phyloP scores from a whole-genome alignment of 306 rosid genomes.

The Alnus glutinosa region DNA sequence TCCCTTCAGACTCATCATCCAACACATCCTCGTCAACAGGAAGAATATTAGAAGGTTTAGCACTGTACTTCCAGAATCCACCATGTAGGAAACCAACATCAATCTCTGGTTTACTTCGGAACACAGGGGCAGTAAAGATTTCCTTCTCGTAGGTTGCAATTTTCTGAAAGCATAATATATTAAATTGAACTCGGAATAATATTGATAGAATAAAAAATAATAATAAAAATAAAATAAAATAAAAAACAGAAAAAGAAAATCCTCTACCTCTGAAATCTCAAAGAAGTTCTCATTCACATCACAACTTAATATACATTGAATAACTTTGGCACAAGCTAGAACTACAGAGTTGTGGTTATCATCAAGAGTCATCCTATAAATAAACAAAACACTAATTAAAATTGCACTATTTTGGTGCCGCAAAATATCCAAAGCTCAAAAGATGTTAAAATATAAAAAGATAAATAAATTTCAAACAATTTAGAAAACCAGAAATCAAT shows the following conservation, averaged over 20 bases:
- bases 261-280: conserved; percentile 62
- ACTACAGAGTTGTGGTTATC: conserved; percentile 87
- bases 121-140: conserved; percentile 85
- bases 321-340: conserved; percentile 71
- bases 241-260: conserved; percentile 1
- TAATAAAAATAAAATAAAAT: neutral
- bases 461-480: neutral
- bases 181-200: conserved; percentile 16
- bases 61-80: conserved; percentile 93
- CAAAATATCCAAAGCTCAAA: neutral
- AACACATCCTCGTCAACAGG: conserved; percentile 50
- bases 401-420: conserved; percentile 5
- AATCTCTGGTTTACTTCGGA: conserved; percentile 79
- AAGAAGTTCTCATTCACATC: conserved; percentile 78
- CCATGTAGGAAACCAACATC: conserved; percentile 84
- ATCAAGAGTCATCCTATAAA: conserved; percentile 79
- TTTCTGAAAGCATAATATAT: conserved; percentile 50
- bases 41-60: conserved; percentile 76
- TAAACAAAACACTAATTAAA: conserved; percentile 23
- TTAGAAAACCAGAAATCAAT: neutral
- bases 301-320: conserved; percentile 69
- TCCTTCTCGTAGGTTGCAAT: conserved; percentile 50
- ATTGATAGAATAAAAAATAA: conserved; percentile 12
- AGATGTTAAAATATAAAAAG: conserved; percentile 2
- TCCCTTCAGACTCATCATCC: conserved; percentile 62